Base-by-base conservation (phyloP, 2,329 filamentous ascomycete genomes). In the Colletotrichum tofieldiae region DNA sequence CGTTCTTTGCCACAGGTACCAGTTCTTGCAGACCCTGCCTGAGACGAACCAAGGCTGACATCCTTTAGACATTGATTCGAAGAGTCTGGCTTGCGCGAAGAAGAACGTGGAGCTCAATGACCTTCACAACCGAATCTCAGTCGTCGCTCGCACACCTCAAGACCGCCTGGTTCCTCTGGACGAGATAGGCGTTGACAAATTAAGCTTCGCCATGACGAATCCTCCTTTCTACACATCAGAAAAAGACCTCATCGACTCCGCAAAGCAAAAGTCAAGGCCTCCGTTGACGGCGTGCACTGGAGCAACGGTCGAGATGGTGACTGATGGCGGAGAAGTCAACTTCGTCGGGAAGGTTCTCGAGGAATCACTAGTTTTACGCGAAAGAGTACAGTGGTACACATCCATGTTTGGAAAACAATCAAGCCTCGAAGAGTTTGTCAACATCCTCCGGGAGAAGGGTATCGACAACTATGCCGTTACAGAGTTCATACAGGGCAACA, bases 121-220 rank as follows among this genome's bases (percentile, higher is more conserved):
- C 0, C 81, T 98, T 0, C 81, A 89, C 32, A 81, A 85, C 8
- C 88, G 93, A 0, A 93, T 97, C 69, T 89, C 82, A 4, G 79
- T 98, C 0, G 77, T 94, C 0, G 80, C 87, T 51, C 91, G 90
- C 1, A 80, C 83, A 0, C 76, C 84, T 0, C 78, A 83, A 0
- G 89, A 88, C 45, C 76, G 84, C 0, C 83, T 98, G 1, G 86
- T 98, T 7, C 91, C 93, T 0, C 78, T 94, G 0, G 84, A 90
- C 49, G 85, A 86, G 0, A 78, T 91, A 1, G 81, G 80, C 29
- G 79, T 89, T 5, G 79, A 83, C 9, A 78, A 74, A 3, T 85
- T 97, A 54, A 92, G 96, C 79, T 98, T 98, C 79, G 91, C 90
- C 71, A 97, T 98, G 91, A 96, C 93, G 75, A 99, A 99, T 76